Conservation (phyloP, 2,329 filamentous ascomycete genomes). For the Cadophora malorum region DNA sequence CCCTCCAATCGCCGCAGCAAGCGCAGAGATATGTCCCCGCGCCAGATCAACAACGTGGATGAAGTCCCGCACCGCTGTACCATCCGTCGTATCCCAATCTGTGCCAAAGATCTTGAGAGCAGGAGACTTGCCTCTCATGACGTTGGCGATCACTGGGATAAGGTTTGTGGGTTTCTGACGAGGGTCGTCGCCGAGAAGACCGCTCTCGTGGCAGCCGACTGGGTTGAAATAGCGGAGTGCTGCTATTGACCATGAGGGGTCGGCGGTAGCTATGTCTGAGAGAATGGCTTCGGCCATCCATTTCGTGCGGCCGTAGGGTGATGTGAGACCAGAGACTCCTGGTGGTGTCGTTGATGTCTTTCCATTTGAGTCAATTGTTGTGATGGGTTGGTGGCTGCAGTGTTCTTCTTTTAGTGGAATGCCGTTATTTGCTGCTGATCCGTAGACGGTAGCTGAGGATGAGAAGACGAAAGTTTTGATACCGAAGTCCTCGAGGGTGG, state of each 20-base stretch:
- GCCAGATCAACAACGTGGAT: constrained; percentile 71
- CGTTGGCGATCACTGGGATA: constrained; percentile 66
- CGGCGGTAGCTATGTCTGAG: constrained; percentile 64
- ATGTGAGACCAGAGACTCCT: constrained; percentile 63
- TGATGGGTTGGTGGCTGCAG: constrained; percentile 57
- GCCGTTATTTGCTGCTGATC: constrained; percentile 56
- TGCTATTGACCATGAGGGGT: constrained; percentile 66
- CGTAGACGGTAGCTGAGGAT: constrained; percentile 70
- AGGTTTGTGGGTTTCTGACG: constrained; percentile 66
- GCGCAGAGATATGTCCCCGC: constrained; percentile 65
- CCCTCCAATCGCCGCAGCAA: constrained; percentile 48
- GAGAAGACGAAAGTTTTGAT: constrained; percentile 72
- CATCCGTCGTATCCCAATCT: constrained; percentile 68
- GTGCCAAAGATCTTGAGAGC: constrained; percentile 65
- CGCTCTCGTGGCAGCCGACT: constrained; percentile 67
- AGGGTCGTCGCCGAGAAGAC: constrained; percentile 67
- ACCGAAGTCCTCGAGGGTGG: constrained; percentile 59
- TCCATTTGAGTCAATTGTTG: constrained; percentile 43
- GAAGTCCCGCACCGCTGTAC: constrained; percentile 69
- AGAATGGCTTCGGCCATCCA: constrained; percentile 71
- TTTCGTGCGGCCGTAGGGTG: constrained; percentile 69
- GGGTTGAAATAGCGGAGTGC: constrained; percentile 71
- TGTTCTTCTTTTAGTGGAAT: constrained; percentile 60
- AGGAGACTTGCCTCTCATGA: constrained; percentile 59
- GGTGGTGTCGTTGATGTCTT: constrained; percentile 48